Percentiles rank a stretch among this genome's conserved stretches.
phyloP scores from a whole-genome alignment of 2,329 filamentous ascomycete genomes.

The Pseudogymnoascus sp. region DNA sequence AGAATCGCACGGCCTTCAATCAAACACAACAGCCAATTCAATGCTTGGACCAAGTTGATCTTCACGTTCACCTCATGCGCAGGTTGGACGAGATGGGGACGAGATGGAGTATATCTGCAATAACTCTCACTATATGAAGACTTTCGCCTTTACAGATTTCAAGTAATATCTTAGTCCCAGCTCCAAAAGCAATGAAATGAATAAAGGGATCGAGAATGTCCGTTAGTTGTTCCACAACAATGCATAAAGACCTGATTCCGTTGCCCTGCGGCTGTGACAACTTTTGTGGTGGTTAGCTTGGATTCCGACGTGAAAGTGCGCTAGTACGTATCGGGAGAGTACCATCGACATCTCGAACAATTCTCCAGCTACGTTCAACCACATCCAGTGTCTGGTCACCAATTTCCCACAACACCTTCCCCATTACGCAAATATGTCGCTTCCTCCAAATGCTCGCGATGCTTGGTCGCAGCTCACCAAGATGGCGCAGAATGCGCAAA shows the following conservation, averaged over 20 bases:
- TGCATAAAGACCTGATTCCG: not conserved
- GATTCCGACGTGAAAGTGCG: not conserved
- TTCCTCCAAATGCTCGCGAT: slow-evolving; percentile 48
- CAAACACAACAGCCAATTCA: not conserved
- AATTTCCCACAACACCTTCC: slow-evolving; percentile 5
- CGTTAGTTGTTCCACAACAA: slow-evolving; percentile 1
- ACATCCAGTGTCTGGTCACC: not conserved
- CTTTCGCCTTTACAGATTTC: not conserved
- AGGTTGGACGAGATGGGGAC: slow-evolving; percentile 1
- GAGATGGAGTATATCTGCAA: slow-evolving; percentile 6
- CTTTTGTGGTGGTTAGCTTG: slow-evolving; percentile 3
- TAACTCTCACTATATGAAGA: slow-evolving; percentile 7
- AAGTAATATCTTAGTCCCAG: not conserved
- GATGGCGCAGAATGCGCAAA: slow-evolving; percentile 48
- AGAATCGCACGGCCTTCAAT: not conserved
- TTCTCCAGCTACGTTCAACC: slow-evolving; percentile 2
- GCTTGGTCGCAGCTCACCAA: slow-evolving; percentile 55
- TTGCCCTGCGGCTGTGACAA: not conserved
- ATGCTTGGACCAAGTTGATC: not conserved
- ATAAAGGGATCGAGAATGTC: not conserved
- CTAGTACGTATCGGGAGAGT: slow-evolving; percentile 6
- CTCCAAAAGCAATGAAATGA: not conserved
- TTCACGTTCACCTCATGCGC: slow-evolving; percentile 7
- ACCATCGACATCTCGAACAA: slow-evolving; percentile 5
- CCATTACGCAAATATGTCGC: slow-evolving; percentile 7